Evolutionary conservation across 2,329 filamentous ascomycete species (phyloP), one percentile per base, ranked within the genome.

Genomic region (Anisogramma anomala): DNA sequence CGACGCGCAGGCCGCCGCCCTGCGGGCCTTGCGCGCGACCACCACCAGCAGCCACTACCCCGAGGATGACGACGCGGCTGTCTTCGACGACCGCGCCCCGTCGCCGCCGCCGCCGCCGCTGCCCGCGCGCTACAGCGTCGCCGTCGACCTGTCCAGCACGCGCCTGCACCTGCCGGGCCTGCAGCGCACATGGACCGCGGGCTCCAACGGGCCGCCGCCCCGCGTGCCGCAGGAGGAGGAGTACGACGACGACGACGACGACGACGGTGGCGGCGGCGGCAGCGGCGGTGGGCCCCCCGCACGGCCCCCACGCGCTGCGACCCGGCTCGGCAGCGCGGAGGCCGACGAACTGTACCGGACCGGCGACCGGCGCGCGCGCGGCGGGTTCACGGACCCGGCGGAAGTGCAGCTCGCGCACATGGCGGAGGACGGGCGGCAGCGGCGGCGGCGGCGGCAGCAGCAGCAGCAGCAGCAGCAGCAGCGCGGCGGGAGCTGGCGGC

Each of bases 351-450:
- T 50, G 13, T 51, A 50, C 22, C 48, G 33, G 17, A 31, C 25
- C 3, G 30, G 43, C 3, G 22, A 19, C 10, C 22, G 23, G 11
- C 39, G 35, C 6, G 18, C 33, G 4, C 25, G 43, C 10, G 55
- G 25, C 53, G 50, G 18, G 63, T 65, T 45, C 52, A 60, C 14
- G 62, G 68, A 72, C 49, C 67, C 68, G 13, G 70, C 68, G 18
- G 68, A 70, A 43, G 55, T 64, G 46, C 64, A 67, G 42, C 53
- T 74, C 2, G 65, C 65, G 25, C 58, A 65, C 18, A 53, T 68
- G 41, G 64, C 64, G 35, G 60, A 66, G 18, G 59, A 62, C 4
- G 56, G 59, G 23, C 56, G 64, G 39, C 56, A 59, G 42, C 58
- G 64, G 39, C 56, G 59, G 42, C 58, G 62, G 51, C 54, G 60